Conservation (phyloP, 78 protist genomes). For the Creolimax fragrantissima region DNA sequence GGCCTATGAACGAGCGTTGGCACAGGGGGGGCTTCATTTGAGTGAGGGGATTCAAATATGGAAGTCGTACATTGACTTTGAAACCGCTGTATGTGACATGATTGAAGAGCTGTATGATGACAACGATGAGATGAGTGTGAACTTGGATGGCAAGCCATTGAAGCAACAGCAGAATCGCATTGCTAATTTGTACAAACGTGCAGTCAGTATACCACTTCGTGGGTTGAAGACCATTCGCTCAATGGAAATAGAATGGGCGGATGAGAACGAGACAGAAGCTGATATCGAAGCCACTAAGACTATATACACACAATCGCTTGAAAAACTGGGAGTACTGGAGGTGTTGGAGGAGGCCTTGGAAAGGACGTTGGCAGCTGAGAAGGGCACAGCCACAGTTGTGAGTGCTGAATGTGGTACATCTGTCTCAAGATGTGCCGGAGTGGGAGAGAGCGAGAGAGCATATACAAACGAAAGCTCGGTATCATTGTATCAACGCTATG, state of each 20-base stretch:
- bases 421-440: no score
- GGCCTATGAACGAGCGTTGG: neutral
- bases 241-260: neutral
- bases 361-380: neutral
- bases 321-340: neutral
- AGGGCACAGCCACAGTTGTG: neutral
- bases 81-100: neutral
- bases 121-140: neutral
- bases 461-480: neutral
- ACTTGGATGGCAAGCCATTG: neutral
- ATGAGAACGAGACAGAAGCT: neutral
- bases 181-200: neutral
- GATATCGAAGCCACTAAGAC: neutral
- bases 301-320: neutral
- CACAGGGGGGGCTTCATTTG: neutral
- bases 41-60: neutral
- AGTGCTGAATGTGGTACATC: no score
- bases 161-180: neutral
- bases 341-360: neutral
- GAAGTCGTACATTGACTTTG: neutral
- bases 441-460: neutral
- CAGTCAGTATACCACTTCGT: neutral
- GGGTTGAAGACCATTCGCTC: neutral
- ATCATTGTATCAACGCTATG: neutral
- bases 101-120: neutral